Base-by-base conservation (phyloP, 495 filamentous ascomycete species). In the Penicillium desertorum region DNA sequence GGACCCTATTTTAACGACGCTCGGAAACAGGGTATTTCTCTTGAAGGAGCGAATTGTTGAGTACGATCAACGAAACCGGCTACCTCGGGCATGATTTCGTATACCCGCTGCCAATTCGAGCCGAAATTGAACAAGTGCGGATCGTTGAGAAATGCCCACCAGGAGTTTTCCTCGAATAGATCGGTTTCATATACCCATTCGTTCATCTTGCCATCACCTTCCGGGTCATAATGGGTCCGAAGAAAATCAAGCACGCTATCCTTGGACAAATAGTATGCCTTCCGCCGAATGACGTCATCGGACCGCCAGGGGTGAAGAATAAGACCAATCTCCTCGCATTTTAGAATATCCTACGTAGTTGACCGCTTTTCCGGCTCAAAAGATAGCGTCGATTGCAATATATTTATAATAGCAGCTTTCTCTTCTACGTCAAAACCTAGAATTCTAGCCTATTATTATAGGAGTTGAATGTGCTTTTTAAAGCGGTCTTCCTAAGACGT, bases 271-370 rank as follows among this genome's bases (percentile, higher is more conserved):
- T 58, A 25, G 34, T 54, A 60, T 23, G 62, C 62, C 30, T 16
- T 54, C 34, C n/a, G 6, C 8, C 62, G 57, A 8, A 45, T 4
- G 42, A 27, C 25, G 25, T 39, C 25, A 34, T 50, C 41, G 0
- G 57, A 39, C 5, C 62, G 62, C 57, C 57, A 64, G 17, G 62
- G 62, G 6, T 45, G 54, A 17, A 64, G 54, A 39, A 64, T 58
- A 6, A 37, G 29, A 5, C 48, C 45, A 41, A 64, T 64, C 34
- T 60, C 57, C 8, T 54, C 49, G n/a, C n/a, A n/a, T n/a, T n/a
- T n/a, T n/a, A n/a, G n/a, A n/a, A n/a, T n/a, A n/a, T n/a, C n/a
- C n/a, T n/a, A n/a, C n/a, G n/a, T n/a, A n/a, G n/a, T n/a, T n/a
- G n/a, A n/a, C n/a, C n/a, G n/a, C n/a, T n/a, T n/a, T n/a, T n/a